Evolutionary conservation across 768 basidiomycete species (phyloP).

Genomic region (Pholiota molesta): DNA sequence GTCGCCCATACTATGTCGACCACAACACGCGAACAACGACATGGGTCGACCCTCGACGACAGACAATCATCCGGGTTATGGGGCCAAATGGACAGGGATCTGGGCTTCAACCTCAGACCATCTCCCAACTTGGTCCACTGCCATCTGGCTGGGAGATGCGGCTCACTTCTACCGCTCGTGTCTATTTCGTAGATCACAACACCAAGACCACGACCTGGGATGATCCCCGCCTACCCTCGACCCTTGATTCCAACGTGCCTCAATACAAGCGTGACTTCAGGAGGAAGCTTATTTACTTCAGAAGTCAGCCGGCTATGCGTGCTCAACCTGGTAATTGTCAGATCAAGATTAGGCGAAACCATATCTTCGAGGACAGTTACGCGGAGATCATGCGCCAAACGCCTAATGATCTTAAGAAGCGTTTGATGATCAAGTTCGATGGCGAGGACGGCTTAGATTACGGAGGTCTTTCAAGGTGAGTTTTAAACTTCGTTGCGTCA

Average conservation of each 20-base stretch:
- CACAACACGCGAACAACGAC: conserved; percentile 99
- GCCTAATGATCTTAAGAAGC: conserved; percentile 97
- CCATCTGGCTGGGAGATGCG: conserved; percentile 99
- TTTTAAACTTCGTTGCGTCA: conserved; percentile 12
- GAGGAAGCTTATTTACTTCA: conserved; percentile 98
- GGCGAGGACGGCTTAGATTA: conserved; percentile 99
- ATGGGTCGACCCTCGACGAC: conserved; percentile 99
- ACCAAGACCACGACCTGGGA: conserved; percentile 99
- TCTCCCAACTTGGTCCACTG: conserved; percentile 94
- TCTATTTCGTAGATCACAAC: conserved; percentile 99
- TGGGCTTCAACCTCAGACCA: conserved; percentile 90
- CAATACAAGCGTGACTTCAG: conserved; percentile 99
- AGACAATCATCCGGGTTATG: conserved; percentile 96
- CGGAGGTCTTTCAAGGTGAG: conserved; percentile 93
- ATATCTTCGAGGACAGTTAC: conserved; percentile 99
- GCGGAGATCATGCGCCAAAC: conserved; percentile 99
- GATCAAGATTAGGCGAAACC: conserved; percentile 96
- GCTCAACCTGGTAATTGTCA: conserved; percentile 99
- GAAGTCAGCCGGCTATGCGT: conserved; percentile 97
- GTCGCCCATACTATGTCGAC: conserved; percentile 98
- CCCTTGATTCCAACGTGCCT: conserved; percentile 94
- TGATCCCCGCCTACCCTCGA: conserved; percentile 94
- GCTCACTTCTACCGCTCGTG: conserved; percentile 94
- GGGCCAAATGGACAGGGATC: conserved; percentile 90
- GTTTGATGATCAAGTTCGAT: conserved; percentile 99